Percentiles rank a stretch among this genome's conserved stretches.
Conservation (phyloP, 768 basidiomycete species). For the Boletales sp. region DNA sequence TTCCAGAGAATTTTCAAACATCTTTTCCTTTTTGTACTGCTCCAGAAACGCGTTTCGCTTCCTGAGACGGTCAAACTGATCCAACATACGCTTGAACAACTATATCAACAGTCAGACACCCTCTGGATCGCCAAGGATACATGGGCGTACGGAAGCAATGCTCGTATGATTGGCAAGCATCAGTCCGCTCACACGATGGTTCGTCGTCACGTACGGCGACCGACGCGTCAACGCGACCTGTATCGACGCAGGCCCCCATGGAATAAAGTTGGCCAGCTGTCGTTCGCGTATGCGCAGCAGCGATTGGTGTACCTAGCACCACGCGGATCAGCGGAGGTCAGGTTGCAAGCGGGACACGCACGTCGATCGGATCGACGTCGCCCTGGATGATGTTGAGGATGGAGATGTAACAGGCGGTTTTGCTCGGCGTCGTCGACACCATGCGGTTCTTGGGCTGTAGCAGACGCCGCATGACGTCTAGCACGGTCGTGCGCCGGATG, state of each 20-base stretch:
- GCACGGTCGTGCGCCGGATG: constrained; percentile 91
- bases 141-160: constrained; percentile 76
- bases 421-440: constrained; percentile 91
- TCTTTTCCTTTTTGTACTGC: constrained; percentile 95
- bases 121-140: neutral
- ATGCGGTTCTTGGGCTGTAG: constrained; percentile 98
- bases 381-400: constrained; percentile 98
- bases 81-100: constrained; percentile 94
- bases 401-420: constrained; percentile 94
- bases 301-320: constrained; percentile 86
- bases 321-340: neutral
- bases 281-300: constrained; percentile 94
- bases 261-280: constrained; percentile 95
- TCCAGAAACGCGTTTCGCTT: constrained; percentile 94
- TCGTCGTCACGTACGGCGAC: constrained; percentile 83
- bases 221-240: constrained; percentile 93
- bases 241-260: constrained; percentile 98
- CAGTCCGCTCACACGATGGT: constrained; percentile 93
- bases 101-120: constrained; percentile 28
- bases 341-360: constrained; percentile 24
- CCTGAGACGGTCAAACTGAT: constrained; percentile 86
- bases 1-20: constrained; percentile 90
- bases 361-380: constrained; percentile 97
- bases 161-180: constrained; percentile 99
- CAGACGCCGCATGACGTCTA: constrained; percentile 97